Conservation (phyloP, 192 early-diverging fungal species). For the Dispira parvispora region DNA sequence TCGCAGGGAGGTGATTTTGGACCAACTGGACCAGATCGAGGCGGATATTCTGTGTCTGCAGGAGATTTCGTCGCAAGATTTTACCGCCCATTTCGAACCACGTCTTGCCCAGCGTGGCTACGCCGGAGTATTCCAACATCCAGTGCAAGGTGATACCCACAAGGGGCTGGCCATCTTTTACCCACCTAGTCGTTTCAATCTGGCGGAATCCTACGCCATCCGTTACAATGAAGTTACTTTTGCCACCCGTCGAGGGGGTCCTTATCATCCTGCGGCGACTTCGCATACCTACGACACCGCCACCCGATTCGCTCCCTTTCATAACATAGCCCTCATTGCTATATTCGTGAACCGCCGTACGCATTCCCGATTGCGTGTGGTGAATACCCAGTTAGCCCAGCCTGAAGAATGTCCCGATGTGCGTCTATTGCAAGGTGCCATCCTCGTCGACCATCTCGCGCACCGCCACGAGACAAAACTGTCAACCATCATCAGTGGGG, state of each 20-base stretch:
- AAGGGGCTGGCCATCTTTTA: constrained; percentile 9
- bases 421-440: neutral
- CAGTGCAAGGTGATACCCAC: neutral
- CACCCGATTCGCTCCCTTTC: constrained; percentile 1
- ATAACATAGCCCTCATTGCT: constrained; percentile 5
- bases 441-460: constrained; percentile 9
- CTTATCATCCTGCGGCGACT: neutral
- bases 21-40: constrained; percentile 6
- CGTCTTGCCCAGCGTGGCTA: constrained; percentile 6
- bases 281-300: neutral
- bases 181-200: constrained; percentile 2
- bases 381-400: constrained; percentile 6
- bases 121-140: constrained; percentile 10
- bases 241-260: neutral
- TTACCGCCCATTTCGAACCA: constrained; percentile 6
- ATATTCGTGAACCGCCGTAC: constrained; percentile 9
- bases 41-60: constrained; percentile 6
- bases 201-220: constrained; percentile 10
- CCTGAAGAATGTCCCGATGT: neutral
- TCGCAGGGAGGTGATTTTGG: neutral
- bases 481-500: constrained; percentile 5
- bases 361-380: neutral
- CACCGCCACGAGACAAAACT: constrained; percentile 9
- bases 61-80: constrained; percentile 6
- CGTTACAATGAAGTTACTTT: constrained; percentile 7